These are phyloP conservation scores for Tetradesmus obliquus DNA, from an alignment of 139 green algal genomes.

Conservation along the genomic window DNA sequence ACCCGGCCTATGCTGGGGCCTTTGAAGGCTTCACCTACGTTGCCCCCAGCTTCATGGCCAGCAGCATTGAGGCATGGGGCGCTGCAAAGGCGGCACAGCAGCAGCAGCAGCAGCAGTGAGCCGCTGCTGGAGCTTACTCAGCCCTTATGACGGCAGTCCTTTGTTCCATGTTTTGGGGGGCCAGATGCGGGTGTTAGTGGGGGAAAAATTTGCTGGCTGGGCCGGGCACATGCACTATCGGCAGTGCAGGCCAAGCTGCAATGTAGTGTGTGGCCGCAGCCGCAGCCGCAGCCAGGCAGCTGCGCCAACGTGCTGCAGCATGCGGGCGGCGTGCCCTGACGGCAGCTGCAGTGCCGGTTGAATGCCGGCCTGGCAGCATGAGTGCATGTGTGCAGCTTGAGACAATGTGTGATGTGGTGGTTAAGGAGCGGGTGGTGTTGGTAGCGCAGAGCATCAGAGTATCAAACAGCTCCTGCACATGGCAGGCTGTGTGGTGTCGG, in stretches of 20 bases:
- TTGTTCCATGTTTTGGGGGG: not conserved
- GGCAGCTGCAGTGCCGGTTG: not conserved
- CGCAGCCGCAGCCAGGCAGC: not conserved
- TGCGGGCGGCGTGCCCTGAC: not conserved
- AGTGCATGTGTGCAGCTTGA: not conserved
- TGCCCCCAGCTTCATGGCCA: conserved; percentile 58
- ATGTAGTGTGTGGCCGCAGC: not conserved
- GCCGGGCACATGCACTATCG: not conserved
- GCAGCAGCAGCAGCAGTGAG: not conserved
- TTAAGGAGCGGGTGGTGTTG: not conserved
- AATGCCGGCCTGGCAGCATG: not conserved
- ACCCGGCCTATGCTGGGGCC: conserved; percentile 38
- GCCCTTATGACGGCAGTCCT: not conserved
- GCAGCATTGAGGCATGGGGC: conserved; percentile 1
- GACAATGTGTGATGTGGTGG: not conserved
- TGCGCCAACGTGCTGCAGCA: not conserved
- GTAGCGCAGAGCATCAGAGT: not conserved
- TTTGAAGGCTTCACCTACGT: conserved; percentile 85
- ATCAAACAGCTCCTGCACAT: not conserved
- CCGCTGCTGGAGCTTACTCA: not conserved
- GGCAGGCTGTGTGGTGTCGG: not conserved
- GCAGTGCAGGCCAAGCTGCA: not conserved
- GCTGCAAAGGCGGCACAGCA: not conserved
- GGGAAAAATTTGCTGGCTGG: no score
- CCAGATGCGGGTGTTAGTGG: not conserved